Evolutionary conservation across 2,329 filamentous ascomycete species (phyloP).

Genomic region (Fusarium sororula): DNA sequence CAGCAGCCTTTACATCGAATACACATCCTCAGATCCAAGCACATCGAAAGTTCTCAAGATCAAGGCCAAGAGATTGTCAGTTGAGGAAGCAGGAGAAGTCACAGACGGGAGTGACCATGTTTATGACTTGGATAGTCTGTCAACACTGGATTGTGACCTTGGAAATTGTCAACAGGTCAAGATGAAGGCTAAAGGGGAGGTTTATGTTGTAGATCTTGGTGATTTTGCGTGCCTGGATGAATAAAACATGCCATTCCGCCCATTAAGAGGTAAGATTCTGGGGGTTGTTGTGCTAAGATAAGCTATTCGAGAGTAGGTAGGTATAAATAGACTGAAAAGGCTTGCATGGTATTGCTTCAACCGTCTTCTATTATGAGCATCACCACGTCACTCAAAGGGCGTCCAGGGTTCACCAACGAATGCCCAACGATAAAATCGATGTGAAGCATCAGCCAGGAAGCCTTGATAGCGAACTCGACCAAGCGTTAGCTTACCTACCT

Average conservation of each 20-base stretch:
- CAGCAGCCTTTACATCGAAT: conserved; percentile 19
- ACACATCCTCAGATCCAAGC: conserved; percentile 1
- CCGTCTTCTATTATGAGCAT: background rate
- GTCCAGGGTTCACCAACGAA: background rate
- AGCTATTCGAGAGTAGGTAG: background rate
- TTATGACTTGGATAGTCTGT: conserved; percentile 1
- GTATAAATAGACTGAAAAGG: background rate
- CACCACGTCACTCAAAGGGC: background rate
- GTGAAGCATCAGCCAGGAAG: background rate
- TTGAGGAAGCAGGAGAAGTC: background rate
- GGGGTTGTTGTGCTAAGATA: background rate
- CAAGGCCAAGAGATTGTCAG: conserved; percentile 6
- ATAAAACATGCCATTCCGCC: background rate
- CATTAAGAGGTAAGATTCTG: background rate
- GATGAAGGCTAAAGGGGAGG: background rate
- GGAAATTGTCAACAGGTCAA: background rate
- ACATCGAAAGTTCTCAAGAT: background rate
- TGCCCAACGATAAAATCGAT: background rate
- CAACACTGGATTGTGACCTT: background rate
- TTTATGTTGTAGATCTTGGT: conserved; percentile 3
- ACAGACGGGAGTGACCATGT: background rate
- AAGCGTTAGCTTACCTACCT: background rate
- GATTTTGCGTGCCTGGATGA: background rate
- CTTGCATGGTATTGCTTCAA: background rate
- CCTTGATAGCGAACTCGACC: background rate